phyloP scores from a whole-genome alignment of 176 grass and related monocot genomes.

The Phoenix dactylifera region DNA sequence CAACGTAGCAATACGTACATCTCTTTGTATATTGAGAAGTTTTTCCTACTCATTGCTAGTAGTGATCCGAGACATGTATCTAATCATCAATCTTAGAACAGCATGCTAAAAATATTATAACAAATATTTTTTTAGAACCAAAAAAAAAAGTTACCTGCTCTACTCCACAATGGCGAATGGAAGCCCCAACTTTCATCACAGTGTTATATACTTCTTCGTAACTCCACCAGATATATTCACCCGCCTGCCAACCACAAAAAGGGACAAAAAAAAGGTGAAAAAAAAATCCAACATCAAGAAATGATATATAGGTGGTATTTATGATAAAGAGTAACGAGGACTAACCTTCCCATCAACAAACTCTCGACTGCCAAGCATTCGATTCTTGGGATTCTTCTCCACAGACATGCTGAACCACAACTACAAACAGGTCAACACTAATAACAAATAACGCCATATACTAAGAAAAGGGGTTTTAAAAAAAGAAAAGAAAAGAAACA shows the following conservation, averaged over 20 bases:
- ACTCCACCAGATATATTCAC: constrained; percentile 60
- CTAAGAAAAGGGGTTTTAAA: neutral
- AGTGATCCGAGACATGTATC: no score
- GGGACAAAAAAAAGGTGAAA: neutral
- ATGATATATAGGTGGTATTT: neutral
- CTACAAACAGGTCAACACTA: neutral
- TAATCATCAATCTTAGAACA: no score
- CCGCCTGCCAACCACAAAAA: constrained; percentile 25
- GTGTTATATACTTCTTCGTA: constrained; percentile 55
- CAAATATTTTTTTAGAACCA: neutral
- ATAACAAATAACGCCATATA: no score
- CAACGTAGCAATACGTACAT: no score
- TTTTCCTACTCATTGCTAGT: no score
- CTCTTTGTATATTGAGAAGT: no score
- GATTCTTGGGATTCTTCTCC: constrained; percentile 63
- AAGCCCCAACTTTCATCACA: constrained; percentile 52
- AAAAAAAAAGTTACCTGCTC: constrained; percentile 35
- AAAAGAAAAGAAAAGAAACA: no score
- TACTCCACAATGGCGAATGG: constrained; percentile 50
- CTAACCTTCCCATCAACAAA: constrained; percentile 56
- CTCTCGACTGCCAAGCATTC: constrained; percentile 60
- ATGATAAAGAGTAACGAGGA: neutral
- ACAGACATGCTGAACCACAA: constrained; percentile 38
- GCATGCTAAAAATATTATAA: neutral
- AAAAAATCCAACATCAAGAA: neutral